Conservation (phyloP, 371 early-diverging fungal species). For the Apophysomyces ossiformis region DNA sequence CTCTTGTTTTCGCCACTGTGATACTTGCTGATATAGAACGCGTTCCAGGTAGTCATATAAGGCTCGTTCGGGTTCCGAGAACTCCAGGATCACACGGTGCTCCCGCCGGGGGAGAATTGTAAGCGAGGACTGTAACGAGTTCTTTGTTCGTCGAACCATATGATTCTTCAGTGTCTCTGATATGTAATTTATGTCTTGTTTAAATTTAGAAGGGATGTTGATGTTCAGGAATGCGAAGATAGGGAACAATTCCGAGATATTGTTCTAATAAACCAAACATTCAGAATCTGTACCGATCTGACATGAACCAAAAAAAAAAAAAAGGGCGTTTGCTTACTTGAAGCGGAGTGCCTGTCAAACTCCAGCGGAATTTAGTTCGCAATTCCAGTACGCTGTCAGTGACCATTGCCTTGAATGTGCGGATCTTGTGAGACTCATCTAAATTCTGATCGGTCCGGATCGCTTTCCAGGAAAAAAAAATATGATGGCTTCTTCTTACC, state of each 20-base stretch:
- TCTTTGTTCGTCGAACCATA: slow-evolving; percentile 47
- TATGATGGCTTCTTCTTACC: slow-evolving; percentile 17
- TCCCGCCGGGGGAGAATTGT: slow-evolving; percentile 41
- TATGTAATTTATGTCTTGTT: slow-evolving; percentile 35
- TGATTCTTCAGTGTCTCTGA: slow-evolving; percentile 31
- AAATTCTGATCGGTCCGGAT: slow-evolving; percentile 42
- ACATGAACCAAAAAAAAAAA: too few species aligned
- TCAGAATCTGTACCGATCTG: too few species aligned
- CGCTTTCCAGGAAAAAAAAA: slow-evolving; percentile 22
- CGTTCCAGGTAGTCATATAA: slow-evolving; percentile 49
- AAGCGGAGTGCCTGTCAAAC: slow-evolving; percentile 82
- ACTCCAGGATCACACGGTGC: slow-evolving; percentile 37
- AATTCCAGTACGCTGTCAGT: slow-evolving; percentile 32
- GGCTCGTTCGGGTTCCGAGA: slow-evolving; percentile 41
- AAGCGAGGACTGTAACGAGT: slow-evolving; percentile 21
- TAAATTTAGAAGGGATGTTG: slow-evolving; percentile 20
- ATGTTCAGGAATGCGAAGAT: slow-evolving; percentile 42
- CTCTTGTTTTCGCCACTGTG: slow-evolving; percentile 15
- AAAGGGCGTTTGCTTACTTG: slow-evolving; percentile 46
- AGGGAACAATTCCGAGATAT: slow-evolving; percentile 43
- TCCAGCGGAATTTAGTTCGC: slow-evolving; percentile 66
- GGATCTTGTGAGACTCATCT: slow-evolving; percentile 90
- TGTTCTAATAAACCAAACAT: slow-evolving; percentile 25
- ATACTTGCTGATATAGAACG: slow-evolving; percentile 35
- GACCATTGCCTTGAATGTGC: slow-evolving; percentile 31